phyloP scores from a whole-genome alignment of 768 basidiomycete species.

The Trametes cubensis region DNA sequence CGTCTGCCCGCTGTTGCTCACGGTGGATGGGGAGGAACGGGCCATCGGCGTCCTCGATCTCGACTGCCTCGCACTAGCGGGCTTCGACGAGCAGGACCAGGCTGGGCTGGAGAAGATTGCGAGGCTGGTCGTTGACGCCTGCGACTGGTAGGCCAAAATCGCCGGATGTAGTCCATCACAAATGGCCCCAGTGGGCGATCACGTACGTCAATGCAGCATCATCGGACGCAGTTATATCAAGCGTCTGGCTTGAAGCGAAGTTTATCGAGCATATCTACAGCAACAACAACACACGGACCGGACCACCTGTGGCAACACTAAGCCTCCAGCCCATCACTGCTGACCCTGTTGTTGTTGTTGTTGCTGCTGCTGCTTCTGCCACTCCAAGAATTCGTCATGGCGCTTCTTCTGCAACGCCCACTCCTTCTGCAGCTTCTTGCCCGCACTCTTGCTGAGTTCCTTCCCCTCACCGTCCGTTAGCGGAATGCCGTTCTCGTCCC shows the following conservation, averaged over 20 bases:
- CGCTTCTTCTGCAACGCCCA: slow-evolving; percentile 73
- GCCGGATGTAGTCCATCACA: background rate
- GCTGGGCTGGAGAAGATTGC: slow-evolving; percentile 77
- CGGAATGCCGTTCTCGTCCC: slow-evolving; percentile 86
- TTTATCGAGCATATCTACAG: background rate
- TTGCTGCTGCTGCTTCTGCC: slow-evolving; percentile 42
- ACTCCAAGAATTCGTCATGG: slow-evolving; percentile 75
- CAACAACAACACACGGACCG: background rate
- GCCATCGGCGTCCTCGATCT: slow-evolving; percentile 69
- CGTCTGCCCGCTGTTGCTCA: slow-evolving; percentile 69
- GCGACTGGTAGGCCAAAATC: slow-evolving; percentile 56
- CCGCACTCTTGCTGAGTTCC: slow-evolving; percentile 78
- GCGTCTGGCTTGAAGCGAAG: background rate
- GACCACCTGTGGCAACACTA: background rate
- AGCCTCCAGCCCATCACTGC: background rate
- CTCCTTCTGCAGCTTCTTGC: slow-evolving; percentile 79
- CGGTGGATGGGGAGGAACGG: slow-evolving; percentile 16
- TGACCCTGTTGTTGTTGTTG: slow-evolving; percentile 1
- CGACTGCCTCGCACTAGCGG: slow-evolving; percentile 73
- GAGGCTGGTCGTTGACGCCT: slow-evolving; percentile 59
- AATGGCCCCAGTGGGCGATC: background rate
- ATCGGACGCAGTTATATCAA: background rate
- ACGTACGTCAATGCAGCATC: background rate
- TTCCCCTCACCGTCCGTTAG: slow-evolving; percentile 82
- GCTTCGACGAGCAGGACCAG: slow-evolving; percentile 78